phyloP scores from a whole-genome alignment of 2,329 filamentous ascomycete genomes.

The Claviceps humidiphila region DNA sequence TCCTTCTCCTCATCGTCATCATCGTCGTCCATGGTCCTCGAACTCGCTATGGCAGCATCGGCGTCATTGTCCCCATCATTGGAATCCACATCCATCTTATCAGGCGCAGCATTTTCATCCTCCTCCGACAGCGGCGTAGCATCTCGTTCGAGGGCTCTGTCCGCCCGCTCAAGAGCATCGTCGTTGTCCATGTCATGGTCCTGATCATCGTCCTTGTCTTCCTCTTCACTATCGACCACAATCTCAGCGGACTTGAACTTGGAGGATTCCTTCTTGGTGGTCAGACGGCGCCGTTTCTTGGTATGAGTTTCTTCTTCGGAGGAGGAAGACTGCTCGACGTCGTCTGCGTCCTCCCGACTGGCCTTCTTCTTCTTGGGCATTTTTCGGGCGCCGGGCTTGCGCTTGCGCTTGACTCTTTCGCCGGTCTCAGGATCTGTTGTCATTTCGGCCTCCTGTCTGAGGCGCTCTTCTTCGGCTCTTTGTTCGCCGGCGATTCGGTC shows the following conservation, averaged over 20 bases:
- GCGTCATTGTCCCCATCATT: slow-evolving; percentile 17
- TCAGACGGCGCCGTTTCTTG: slow-evolving; percentile 49
- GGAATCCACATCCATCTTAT: slow-evolving; percentile 41
- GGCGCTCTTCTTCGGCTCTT: slow-evolving; percentile 28
- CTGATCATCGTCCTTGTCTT: slow-evolving; percentile 15
- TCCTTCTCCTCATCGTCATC: background rate
- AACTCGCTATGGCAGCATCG: background rate
- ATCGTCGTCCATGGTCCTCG: too few relatives aligned
- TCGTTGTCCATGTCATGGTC: slow-evolving; percentile 20
- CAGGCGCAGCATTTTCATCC: slow-evolving; percentile 23
- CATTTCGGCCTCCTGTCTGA: slow-evolving; percentile 52
- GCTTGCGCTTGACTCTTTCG: slow-evolving; percentile 68
- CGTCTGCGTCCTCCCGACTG: slow-evolving; percentile 26
- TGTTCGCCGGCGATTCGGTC: slow-evolving; percentile 61
- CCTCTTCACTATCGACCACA: slow-evolving; percentile 60
- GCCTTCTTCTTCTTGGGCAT: slow-evolving; percentile 41
- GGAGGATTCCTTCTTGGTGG: slow-evolving; percentile 32
- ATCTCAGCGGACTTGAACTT: slow-evolving; percentile 84
- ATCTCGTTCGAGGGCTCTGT: slow-evolving; percentile 25
- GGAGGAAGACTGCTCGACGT: slow-evolving; percentile 34
- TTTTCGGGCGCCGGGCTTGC: slow-evolving; percentile 37
- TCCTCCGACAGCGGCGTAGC: slow-evolving; percentile 23
- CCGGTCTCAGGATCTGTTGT: slow-evolving; percentile 74
- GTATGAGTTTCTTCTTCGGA: slow-evolving; percentile 31
- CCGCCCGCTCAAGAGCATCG: slow-evolving; percentile 32